Evolutionary conservation across 257 asterid species (phyloP).

Genomic region (Paulownia fortunei): DNA sequence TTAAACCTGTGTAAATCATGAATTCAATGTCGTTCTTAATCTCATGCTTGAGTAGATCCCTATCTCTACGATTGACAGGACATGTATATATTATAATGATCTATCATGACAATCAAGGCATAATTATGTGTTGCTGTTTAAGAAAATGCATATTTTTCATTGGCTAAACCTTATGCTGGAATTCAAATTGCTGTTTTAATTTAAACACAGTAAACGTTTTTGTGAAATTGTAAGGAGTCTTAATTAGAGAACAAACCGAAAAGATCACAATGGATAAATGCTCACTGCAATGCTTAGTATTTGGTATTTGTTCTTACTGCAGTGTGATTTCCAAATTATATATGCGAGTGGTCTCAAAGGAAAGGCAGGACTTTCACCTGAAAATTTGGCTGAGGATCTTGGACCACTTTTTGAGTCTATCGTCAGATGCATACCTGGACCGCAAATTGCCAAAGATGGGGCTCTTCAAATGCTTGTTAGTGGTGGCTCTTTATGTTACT

Average conservation of each 20-base stretch:
- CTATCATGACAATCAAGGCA: too few species aligned
- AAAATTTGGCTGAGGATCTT: conserved; percentile 83
- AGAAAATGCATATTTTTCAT: too few species aligned
- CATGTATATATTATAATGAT: too few species aligned
- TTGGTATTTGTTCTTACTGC: conserved; percentile 35
- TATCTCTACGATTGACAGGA: too few species aligned
- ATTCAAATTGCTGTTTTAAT: too few species aligned
- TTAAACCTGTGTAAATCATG: conserved; percentile 3
- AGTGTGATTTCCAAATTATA: conserved; percentile 99
- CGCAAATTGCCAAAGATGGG: conserved; percentile 83
- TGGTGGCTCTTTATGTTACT: conserved; percentile 27
- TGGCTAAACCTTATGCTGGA: too few species aligned
- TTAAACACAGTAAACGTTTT: too few species aligned
- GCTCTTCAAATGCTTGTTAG: conserved; percentile 98
- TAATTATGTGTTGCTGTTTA: too few species aligned
- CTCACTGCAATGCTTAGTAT: too few species aligned
- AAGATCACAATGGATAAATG: conserved; percentile 21
- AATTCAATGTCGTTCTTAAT: neutral
- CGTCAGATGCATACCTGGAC: conserved; percentile 97
- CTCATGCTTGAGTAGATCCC: conserved; percentile 10
- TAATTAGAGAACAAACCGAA: neutral
- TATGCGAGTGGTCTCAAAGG: conserved; percentile 98
- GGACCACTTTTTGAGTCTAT: conserved; percentile 96
- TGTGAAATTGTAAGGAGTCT: too few species aligned
- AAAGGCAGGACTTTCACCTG: conserved; percentile 93